Evolutionary conservation across 306 rosid genomes (phyloP), one percentile per base, ranked within the genome.

Genomic region (Nissolia schottii): DNA sequence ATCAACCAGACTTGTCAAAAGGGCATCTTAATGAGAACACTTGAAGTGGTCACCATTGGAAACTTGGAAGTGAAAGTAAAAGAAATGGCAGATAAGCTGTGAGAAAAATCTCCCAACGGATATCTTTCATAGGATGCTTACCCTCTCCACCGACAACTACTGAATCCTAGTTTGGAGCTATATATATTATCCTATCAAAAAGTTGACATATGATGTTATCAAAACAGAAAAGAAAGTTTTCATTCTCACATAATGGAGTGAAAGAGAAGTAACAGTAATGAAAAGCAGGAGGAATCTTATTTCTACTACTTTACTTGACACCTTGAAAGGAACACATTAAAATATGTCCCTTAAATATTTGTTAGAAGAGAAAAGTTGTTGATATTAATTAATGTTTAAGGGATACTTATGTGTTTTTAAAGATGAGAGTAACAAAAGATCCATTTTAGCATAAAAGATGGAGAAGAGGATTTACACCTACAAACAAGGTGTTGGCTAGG

Each of bases 81-180:
- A 74, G 54, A 53, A 76, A 38, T 12, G 75, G 24, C n/a, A 71
- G 58, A 38, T 24, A 53, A 48, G 64, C 57, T 48, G 19, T 29
- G 72, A 73, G 72, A 56, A 38, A 79, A 73, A 31, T 56, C 7
- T 9, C 64, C 69, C 32, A 70, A 75, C 46, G 59, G 69, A 51
- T 43, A 75, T 70, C 2, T 64, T 54, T 69, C 87, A 76, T 76
- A 51, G 87, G 84, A 83, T 83, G 82, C 87, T 80, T 25, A 53
- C 46, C n/a, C 64, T 57, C 18, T 76, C 61, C 73, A 75, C 81
- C 82, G 84, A 76, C 87, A 79, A 29, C 74, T 57, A 14, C 34
- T 20, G 38, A 58, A 78, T 61, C 55, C 60, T 68, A 38, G 31
- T 68, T 41, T 55, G 43, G 5, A 32, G 67, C 20, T 14, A 2